Base-by-base conservation (phyloP, 2,329 filamentous ascomycete genomes). In the Calonectria crousiana region DNA sequence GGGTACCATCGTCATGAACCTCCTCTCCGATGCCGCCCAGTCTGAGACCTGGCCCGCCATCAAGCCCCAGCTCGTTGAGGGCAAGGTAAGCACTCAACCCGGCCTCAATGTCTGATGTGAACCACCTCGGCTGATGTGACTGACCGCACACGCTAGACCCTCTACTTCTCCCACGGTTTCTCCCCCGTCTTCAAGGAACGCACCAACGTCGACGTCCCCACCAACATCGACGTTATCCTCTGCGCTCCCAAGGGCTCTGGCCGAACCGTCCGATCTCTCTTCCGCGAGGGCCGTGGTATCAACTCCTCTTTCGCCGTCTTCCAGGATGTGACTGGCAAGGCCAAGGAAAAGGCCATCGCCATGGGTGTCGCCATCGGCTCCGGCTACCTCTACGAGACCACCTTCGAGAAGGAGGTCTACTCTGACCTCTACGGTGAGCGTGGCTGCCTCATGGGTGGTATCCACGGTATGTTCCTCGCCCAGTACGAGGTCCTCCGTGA, bases 141-240 rank as follows among this genome's bases (percentile, higher is more conserved):
- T 65, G 58, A 34, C 32, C 32, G 8, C 32, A 34, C 53, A 10
- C 20, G 18, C 8, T 78, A 97, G 96, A 99, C 97, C 76, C 95
- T 99, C 82, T 99, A 99, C 94, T 99, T 99, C 93, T 98, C 97
- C 82, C 97, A 99, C 93, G 97, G 97, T 85, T 99, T 99, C 95
- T 98, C 97, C 78, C 97, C 97, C 86, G 96, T 99, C 88, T 99
- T 99, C 95, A 98, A 98, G 92, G 94, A 98, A 87, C 93, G 97
- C 86, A 99, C 97, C 92, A 98, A 98, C 89, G 97, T 99, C 86
- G 97, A 99, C 77, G 95, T 98, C 78, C 97, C 97, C 88, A 92
- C 87, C 80, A 94, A 98, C 89, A 94, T 99, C 85, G 97, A 99
- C 87, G 97, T 99, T 87, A 99, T 99, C 92, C 96, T 99, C 86